Evolutionary conservation across 768 basidiomycete genomes (phyloP).

Genomic region (Obba rivulosa): DNA sequence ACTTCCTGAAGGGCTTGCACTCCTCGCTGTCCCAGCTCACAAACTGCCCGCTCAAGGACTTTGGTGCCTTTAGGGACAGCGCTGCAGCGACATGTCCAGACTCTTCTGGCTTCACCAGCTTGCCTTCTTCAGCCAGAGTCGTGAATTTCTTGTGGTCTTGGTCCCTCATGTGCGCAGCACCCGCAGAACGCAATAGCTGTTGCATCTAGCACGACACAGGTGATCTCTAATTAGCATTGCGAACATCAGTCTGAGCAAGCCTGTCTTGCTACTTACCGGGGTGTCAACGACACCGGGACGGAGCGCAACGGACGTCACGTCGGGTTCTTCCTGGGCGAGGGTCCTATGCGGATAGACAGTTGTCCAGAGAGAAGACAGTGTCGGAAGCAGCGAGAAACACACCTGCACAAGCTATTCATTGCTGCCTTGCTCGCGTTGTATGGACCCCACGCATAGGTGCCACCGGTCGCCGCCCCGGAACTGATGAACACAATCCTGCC

Average conservation of each 20-base stretch:
- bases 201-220: slow-evolving; percentile 67
- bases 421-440: slow-evolving; percentile 87
- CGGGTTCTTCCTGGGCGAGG: slow-evolving; percentile 78
- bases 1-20: slow-evolving; percentile 48
- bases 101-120: slow-evolving; percentile 69
- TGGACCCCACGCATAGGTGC: slow-evolving; percentile 67
- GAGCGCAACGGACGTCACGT: slow-evolving; percentile 66
- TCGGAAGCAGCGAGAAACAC: slow-evolving; percentile 6
- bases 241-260: no score
- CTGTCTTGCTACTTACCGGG: slow-evolving; percentile 39
- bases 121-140: slow-evolving; percentile 53
- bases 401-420: slow-evolving; percentile 83
- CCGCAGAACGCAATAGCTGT: slow-evolving; percentile 43
- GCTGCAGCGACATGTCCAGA: slow-evolving; percentile 77
- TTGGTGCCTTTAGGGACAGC: slow-evolving; percentile 60
- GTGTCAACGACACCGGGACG: slow-evolving; percentile 90
- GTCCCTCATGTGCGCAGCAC: slow-evolving; percentile 46
- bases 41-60: slow-evolving; percentile 67
- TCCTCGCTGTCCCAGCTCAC: slow-evolving; percentile 75
- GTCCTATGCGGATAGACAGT: slow-evolving; percentile 50
- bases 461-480: slow-evolving; percentile 76
- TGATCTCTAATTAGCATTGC: background rate
- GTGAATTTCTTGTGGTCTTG: slow-evolving; percentile 55
- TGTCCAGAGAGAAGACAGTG: background rate
- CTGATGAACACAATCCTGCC: slow-evolving; percentile 79